phyloP scores from a whole-genome alignment of 1,139 yeast genomes.

The Blastobotrys buckinghamii region DNA sequence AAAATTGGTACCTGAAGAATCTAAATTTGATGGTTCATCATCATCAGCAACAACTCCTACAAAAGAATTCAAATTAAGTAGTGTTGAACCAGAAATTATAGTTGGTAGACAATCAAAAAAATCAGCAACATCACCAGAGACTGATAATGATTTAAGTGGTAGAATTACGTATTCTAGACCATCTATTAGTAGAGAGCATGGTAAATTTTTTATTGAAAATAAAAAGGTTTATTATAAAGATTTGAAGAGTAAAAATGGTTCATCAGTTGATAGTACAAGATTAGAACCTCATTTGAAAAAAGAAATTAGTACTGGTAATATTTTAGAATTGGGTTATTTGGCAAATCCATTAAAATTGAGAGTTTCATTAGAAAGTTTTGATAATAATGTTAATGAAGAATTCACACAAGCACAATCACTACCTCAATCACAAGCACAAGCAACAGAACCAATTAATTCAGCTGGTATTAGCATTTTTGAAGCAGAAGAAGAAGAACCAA shows the following conservation, averaged over 20 bases:
- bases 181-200: conserved; percentile 22
- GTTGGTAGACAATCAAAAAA: background rate
- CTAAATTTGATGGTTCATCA: no score
- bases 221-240: conserved; percentile 17
- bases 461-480: background rate
- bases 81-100: background rate
- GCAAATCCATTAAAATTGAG: background rate
- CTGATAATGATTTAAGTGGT: background rate
- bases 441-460: background rate
- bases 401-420: background rate
- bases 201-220: conserved; percentile 13
- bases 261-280: background rate
- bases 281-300: no score
- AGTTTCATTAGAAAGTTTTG: no score
- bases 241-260: conserved; percentile 15
- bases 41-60: no score
- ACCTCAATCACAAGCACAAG: background rate
- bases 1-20: no score
- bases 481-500: background rate
- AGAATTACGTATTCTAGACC: conserved; percentile 14
- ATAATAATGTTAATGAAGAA: background rate
- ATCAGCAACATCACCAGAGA: background rate
- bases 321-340: background rate
- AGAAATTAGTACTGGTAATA: background rate
- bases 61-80: background rate